phyloP scores from a whole-genome alignment of 2,329 filamentous ascomycete genomes.

The Mycosphaerella sp. region DNA sequence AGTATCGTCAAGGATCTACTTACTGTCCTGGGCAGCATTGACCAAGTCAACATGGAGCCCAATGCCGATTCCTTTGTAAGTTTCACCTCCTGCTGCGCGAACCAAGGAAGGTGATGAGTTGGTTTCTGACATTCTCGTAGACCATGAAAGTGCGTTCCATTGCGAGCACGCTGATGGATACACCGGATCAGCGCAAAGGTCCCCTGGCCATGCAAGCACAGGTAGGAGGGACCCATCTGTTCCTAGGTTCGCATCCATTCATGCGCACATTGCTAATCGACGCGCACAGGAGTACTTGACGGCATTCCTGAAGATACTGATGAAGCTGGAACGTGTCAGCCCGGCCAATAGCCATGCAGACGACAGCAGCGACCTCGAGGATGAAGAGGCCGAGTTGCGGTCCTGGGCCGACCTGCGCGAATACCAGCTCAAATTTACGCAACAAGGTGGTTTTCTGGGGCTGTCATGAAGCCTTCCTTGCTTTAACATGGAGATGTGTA shows the following conservation, averaged over 20 bases:
- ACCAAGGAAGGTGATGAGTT: background rate
- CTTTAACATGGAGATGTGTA: background rate
- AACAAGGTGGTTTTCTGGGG: conserved; percentile 52
- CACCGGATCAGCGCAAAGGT: conserved; percentile 49
- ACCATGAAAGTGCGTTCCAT: conserved; percentile 82
- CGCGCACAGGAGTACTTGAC: conserved; percentile 52
- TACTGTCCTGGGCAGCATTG: conserved; percentile 66
- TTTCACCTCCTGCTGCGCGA: conserved; percentile 14
- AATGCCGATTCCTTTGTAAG: conserved; percentile 59
- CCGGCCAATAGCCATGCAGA: conserved; percentile 41
- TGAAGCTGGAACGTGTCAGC: conserved; percentile 63
- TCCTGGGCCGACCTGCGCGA: conserved; percentile 75
- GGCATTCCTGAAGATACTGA: conserved; percentile 66
- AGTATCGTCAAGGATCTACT: conserved; percentile 75
- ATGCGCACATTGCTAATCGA: background rate
- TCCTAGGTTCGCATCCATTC: background rate
- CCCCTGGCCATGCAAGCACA: conserved; percentile 55
- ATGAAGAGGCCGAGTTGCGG: conserved; percentile 69
- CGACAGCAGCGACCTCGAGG: conserved; percentile 34
- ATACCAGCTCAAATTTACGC: conserved; percentile 66
- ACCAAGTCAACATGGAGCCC: conserved; percentile 76
- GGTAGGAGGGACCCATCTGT: conserved; percentile 2
- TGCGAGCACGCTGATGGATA: conserved; percentile 68
- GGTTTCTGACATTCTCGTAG: conserved; percentile 33
- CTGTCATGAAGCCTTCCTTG: conserved; percentile 20